Percentiles rank a stretch among this genome's conserved stretches.
Evolutionary conservation across 106 monocot species (phyloP).

Genomic region (Chionographis japonica): DNA sequence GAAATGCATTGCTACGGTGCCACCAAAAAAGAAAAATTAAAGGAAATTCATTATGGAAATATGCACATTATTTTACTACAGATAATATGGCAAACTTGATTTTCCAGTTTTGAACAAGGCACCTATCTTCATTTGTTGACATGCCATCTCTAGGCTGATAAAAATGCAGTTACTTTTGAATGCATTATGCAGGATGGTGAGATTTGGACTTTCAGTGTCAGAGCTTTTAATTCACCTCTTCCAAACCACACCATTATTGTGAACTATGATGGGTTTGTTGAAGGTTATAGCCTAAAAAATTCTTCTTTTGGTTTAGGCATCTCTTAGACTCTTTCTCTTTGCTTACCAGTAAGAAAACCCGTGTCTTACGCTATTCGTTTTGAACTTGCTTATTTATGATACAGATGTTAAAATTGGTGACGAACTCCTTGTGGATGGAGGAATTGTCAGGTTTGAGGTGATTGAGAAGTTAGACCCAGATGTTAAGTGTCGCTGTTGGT

Average conservation of each 20-base stretch:
- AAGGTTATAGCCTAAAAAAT: conserved; percentile 45
- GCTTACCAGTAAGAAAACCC: neutral
- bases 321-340: neutral
- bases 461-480: conserved; percentile 96
- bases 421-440: conserved; percentile 98
- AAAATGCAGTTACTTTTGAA: neutral
- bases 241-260: conserved; percentile 86
- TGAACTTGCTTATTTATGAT: conserved; percentile 1
- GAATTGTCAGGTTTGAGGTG: conserved; percentile 98
- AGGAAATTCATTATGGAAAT: no score
- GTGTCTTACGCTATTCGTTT: neutral
- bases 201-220: conserved; percentile 93
- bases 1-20: no score
- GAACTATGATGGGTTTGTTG: conserved; percentile 95
- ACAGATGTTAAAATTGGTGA: conserved; percentile 92
- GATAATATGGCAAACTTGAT: no score
- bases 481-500: conserved; percentile 82
- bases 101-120: no score
- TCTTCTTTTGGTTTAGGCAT: neutral
- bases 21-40: no score
- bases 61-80: no score
- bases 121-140: no score
- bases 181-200: conserved; percentile 77
- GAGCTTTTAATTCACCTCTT: conserved; percentile 65
- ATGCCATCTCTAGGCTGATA: neutral